Conservation (phyloP, 164 flowering plant genomes). For the Piper longum region DNA sequence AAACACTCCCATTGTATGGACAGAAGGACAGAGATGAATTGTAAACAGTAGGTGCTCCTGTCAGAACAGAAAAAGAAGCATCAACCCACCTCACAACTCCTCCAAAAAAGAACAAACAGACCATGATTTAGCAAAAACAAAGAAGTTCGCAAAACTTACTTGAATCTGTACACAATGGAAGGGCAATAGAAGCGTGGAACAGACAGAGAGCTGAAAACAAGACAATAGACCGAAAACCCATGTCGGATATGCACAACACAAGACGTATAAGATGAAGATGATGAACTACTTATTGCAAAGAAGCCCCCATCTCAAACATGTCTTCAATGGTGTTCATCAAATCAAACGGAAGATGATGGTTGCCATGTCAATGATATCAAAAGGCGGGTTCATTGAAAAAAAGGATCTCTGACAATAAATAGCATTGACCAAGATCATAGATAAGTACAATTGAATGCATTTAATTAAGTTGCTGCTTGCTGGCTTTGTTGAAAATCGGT, state of each 20-base stretch:
- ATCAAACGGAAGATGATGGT: no score
- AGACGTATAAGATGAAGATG: neutral
- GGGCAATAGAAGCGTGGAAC: constrained; percentile 25
- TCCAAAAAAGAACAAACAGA: neutral
- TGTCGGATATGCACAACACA: neutral
- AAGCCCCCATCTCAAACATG: neutral
- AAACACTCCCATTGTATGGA: constrained; percentile 57
- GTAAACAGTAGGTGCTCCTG: constrained; percentile 46
- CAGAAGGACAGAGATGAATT: constrained; percentile 49
- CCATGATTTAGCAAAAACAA: neutral
- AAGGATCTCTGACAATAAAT: neutral
- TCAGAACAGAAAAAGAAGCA: constrained; percentile 1
- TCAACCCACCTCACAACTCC: neutral
- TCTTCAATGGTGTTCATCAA: no score
- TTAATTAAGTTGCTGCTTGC: neutral
- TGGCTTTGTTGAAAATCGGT: neutral
- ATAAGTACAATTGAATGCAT: no score
- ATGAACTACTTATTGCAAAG: neutral
- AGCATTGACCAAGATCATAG: neutral
- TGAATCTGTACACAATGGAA: constrained; percentile 55
- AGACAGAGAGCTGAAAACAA: constrained; percentile 15
- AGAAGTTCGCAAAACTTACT: constrained; percentile 28
- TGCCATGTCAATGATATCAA: neutral
- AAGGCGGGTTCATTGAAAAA: neutral
- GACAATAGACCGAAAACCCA: constrained; percentile 5